Conservation (phyloP, 2,329 filamentous ascomycete species). For the Curvularia lunata region DNA sequence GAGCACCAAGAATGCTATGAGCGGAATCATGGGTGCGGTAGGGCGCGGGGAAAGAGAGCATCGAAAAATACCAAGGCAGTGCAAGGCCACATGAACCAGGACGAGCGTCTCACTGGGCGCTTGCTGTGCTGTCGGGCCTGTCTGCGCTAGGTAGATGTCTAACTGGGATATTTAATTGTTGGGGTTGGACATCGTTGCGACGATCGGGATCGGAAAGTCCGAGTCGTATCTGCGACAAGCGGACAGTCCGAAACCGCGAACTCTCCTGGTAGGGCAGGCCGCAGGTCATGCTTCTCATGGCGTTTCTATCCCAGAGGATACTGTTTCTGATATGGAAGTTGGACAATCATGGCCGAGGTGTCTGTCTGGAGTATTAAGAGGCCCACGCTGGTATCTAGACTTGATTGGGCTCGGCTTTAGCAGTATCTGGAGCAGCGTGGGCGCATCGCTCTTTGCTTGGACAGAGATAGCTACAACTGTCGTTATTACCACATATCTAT, state of each 20-base stretch:
- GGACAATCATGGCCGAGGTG: background rate
- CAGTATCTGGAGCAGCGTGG: background rate
- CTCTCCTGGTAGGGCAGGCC: background rate
- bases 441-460: background rate
- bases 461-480: background rate
- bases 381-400: background rate
- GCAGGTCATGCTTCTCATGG: background rate
- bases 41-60: background rate
- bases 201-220: background rate
- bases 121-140: background rate
- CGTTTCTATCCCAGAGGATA: background rate
- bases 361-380: background rate
- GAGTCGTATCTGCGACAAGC: background rate
- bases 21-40: background rate
- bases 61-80: background rate
- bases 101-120: background rate
- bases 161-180: background rate
- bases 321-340: background rate
- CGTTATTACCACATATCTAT: background rate
- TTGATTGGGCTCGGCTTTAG: background rate
- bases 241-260: background rate
- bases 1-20: background rate
- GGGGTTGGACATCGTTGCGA: background rate
- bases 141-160: background rate
- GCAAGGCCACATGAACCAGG: background rate